These are phyloP conservation scores for Stevia rebaudiana DNA, from an alignment of 140 eudicot genomes.

Conservation along the genomic window DNA sequence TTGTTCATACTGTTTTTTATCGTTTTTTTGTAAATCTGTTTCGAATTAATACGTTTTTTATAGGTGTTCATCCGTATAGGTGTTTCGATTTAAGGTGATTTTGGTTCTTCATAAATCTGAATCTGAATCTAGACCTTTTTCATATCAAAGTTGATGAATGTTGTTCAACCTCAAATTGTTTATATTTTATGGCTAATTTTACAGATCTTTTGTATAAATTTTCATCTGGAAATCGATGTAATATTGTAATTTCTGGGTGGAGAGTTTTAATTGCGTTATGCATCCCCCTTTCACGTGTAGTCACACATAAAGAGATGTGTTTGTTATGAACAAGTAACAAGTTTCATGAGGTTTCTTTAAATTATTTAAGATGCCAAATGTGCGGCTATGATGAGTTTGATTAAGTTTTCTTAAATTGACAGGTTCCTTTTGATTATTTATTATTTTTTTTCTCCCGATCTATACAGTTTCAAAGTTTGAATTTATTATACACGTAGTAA, in stretches of 20 bases:
- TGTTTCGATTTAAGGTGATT: background rate
- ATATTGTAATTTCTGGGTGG: background rate
- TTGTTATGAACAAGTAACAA: background rate
- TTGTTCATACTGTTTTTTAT: background rate
- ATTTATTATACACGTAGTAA: conserved; percentile 1
- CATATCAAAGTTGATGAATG: background rate
- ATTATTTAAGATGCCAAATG: conserved; percentile 28
- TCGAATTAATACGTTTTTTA: background rate
- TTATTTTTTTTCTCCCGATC: conserved; percentile 3
- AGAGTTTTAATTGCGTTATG: conserved; percentile 4
- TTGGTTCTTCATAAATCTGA: background rate
- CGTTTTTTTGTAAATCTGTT: background rate
- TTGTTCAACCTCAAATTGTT: background rate
- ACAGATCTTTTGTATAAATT: no score
- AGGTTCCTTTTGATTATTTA: background rate
- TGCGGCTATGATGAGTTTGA: conserved; percentile 30
- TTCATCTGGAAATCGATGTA: no score
- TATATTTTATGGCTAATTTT: background rate
- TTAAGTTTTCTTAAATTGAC: conserved; percentile 14
- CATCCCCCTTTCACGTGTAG: background rate
- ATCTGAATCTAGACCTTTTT: background rate
- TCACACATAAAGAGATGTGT: conserved; percentile 13
- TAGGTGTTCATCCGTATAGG: background rate
- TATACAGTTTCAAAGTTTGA: conserved; percentile 23
- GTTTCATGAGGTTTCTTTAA: conserved; percentile 3